phyloP scores from a whole-genome alignment of 2,329 filamentous ascomycete genomes.

The Ophiostoma triangulosporum region DNA sequence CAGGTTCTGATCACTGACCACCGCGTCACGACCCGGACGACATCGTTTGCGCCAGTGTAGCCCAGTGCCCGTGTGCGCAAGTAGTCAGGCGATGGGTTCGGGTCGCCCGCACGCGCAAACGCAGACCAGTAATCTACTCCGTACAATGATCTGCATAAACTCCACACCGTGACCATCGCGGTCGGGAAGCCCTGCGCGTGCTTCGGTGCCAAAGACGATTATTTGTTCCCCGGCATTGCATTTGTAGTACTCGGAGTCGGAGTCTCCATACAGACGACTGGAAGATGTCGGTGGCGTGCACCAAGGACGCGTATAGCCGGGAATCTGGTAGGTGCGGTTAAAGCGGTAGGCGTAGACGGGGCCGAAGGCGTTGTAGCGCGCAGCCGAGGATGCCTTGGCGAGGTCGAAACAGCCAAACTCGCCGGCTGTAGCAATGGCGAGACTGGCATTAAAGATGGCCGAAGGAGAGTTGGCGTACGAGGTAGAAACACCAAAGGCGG shows the following conservation, averaged over 20 bases:
- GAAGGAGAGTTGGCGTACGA: conserved; percentile 9
- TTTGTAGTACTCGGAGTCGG: conserved; percentile 26
- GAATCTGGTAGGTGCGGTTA: conserved; percentile 26
- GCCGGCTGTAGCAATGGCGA: conserved; percentile 20
- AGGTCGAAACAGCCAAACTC: conserved; percentile 23
- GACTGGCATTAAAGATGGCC: conserved; percentile 21
- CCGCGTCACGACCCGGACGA: conserved; percentile 18
- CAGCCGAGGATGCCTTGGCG: conserved; percentile 23
- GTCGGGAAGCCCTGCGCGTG: conserved; percentile 20
- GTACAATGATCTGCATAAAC: conserved; percentile 21
- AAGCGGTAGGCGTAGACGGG: conserved; percentile 24
- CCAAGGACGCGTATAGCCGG: conserved; percentile 18
- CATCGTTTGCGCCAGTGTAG: conserved; percentile 19
- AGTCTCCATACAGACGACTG: conserved; percentile 21
- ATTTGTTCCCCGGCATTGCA: conserved; percentile 28
- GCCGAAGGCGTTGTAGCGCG: conserved; percentile 21
- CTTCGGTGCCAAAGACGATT: conserved; percentile 24
- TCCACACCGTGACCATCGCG: conserved; percentile 23
- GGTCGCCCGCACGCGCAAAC: conserved; percentile 21
- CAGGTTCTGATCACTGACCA: no score
- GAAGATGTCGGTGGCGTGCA: conserved; percentile 19
- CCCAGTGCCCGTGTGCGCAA: conserved; percentile 20
- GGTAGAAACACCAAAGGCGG: conserved; percentile 8
- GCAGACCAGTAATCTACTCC: conserved; percentile 24
- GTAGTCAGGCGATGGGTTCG: conserved; percentile 20